phyloP scores from a whole-genome alignment of 768 basidiomycete genomes.

The Asterophora parasitica region DNA sequence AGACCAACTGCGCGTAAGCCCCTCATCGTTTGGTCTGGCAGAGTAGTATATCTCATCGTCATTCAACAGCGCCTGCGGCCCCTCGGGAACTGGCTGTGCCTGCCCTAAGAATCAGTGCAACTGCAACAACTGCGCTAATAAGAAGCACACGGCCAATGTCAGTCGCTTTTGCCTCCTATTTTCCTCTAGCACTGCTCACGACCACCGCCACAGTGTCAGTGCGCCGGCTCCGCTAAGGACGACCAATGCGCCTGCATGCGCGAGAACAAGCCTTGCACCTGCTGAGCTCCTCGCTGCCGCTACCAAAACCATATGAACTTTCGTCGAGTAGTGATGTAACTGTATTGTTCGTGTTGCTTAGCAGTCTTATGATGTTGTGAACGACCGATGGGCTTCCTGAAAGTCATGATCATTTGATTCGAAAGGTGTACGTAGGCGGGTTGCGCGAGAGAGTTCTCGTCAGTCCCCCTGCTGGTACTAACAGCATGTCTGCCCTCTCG shows the following conservation, averaged over 20 bases:
- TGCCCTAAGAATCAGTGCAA: constrained; percentile 32
- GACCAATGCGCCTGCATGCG: constrained; percentile 27
- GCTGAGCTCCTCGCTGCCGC: constrained; percentile 18
- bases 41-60: neutral
- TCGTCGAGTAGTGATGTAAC: no score
- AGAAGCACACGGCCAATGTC: constrained; percentile 33
- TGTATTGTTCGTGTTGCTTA: no score
- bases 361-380: no score
- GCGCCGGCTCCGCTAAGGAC: constrained; percentile 16
- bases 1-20: constrained; percentile 25
- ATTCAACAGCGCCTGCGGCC: constrained; percentile 28
- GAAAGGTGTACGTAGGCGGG: no score
- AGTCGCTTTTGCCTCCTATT: neutral
- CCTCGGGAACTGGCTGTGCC: constrained; percentile 31
- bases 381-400: no score
- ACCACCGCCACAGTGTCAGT: constrained; percentile 26
- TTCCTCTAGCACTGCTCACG: neutral
- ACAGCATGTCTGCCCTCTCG: neutral
- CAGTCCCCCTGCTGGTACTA: neutral
- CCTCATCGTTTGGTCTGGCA: neutral
- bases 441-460: no score
- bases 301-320: no score
- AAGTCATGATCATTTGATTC: no score
- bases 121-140: constrained; percentile 33
- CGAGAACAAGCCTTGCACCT: constrained; percentile 29